Base-by-base conservation (phyloP, 2,329 filamentous ascomycete species). In the Gnomoniopsis sp. region DNA sequence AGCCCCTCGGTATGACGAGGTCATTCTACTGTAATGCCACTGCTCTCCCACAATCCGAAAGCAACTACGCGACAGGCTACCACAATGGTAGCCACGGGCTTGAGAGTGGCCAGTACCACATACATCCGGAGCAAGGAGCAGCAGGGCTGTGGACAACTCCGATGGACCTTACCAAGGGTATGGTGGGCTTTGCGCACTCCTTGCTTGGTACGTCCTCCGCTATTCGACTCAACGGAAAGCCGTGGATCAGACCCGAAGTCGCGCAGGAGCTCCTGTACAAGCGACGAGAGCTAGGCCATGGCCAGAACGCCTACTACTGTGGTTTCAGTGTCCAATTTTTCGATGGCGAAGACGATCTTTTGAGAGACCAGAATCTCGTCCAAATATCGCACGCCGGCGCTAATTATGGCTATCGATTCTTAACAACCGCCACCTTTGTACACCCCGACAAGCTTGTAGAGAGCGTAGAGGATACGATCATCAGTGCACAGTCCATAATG, bases 91-190 rank as follows among this genome's bases (percentile, higher is more conserved):
- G 3, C 12, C 22, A 43, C 12, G 33, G 38, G 19, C 49, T 59
- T 8, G 57, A 52, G 33, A 14, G 34, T 17, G 53, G 53, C 33
- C 41, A 56, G 33, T 59, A 56, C 19, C 53, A 59, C 34, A 38
- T 59, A 1, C 41, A 59, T n/a, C 57, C 57, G 8, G 57, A 59
- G 34, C 57, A 59, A 47, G 57, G 57, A 11, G 57, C 57, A 10
- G 57, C 57, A 10, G 57, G 57, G 15, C 33, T 59, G 3, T 59
- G 57, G 57, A 59, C 57, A n/a, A 59, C 57, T 3, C 50, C 57
- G 12, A 36, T 38, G n/a, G 57, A 59, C 11, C 53, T 59, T 17
- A 53, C 53, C 2, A 59, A 46, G 44, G 57, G 57, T 2, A 22
- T 59, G 17, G 26, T 50, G n/a, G 57, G 57, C 10, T 47, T 56